phyloP scores from a whole-genome alignment of 2,329 filamentous ascomycete species.

The Thelonectria discophora region DNA sequence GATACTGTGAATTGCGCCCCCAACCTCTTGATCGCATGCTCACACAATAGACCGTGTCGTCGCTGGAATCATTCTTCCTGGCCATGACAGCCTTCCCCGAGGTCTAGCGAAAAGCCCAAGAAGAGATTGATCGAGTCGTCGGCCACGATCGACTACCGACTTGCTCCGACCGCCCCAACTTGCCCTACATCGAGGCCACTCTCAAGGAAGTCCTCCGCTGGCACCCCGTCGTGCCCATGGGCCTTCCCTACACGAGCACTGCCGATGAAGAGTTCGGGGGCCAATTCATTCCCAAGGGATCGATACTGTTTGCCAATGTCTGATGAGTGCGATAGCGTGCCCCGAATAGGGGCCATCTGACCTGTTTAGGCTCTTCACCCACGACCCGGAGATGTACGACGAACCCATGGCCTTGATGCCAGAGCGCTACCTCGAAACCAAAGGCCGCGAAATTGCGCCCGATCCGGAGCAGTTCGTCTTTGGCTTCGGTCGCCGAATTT shows the following conservation, averaged over 20 bases:
- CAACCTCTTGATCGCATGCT: not conserved
- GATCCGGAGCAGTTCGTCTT: conserved; percentile 44
- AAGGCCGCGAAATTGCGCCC: conserved; percentile 34
- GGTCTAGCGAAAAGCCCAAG: conserved; percentile 28
- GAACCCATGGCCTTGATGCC: conserved; percentile 30
- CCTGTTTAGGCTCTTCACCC: conserved; percentile 26
- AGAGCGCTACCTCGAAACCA: conserved; percentile 25
- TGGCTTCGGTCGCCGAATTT: conserved; percentile 48
- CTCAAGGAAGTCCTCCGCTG: conserved; percentile 44
- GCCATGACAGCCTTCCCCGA: conserved; percentile 29
- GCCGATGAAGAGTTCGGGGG: conserved; percentile 37
- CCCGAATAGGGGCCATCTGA: too few species aligned
- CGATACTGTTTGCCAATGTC: conserved; percentile 33
- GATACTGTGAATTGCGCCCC: conserved; percentile 28
- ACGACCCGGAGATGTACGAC: conserved; percentile 29
- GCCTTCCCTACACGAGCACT: conserved; percentile 50
- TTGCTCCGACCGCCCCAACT: conserved; percentile 32
- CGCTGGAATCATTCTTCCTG: conserved; percentile 30
- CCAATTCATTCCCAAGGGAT: conserved; percentile 37
- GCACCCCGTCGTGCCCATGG: conserved; percentile 44
- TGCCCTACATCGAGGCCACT: conserved; percentile 42
- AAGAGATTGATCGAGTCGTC: conserved; percentile 35
- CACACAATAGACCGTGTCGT: conserved; percentile 26
- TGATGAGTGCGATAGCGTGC: conserved; percentile 17
- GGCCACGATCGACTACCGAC: conserved; percentile 41